Conservation (phyloP, 2,329 filamentous ascomycete species). For the Tolypocladium cylindrosporum region DNA sequence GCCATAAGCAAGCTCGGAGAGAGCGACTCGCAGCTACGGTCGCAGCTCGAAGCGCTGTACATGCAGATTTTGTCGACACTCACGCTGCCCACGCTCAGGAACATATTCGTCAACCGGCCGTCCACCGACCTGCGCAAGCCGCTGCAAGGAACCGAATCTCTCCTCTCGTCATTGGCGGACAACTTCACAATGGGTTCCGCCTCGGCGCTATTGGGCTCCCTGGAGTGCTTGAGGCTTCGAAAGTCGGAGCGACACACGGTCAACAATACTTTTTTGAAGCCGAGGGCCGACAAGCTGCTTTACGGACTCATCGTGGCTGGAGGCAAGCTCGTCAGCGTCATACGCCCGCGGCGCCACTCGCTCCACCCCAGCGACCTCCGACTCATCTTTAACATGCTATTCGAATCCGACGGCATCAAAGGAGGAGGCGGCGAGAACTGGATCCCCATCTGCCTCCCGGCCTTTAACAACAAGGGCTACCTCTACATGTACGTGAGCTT, state of each 20-base stretch:
- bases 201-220: conserved; percentile 74
- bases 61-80: conserved; percentile 97
- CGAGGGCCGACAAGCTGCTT: conserved; percentile 66
- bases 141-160: conserved; percentile 79
- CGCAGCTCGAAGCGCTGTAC: conserved; percentile 87
- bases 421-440: conserved; percentile 89
- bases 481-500: conserved; percentile 99
- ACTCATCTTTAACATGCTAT: conserved; percentile 98
- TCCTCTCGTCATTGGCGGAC: conserved; percentile 86
- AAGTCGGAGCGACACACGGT: conserved; percentile 81
- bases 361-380: conserved; percentile 92
- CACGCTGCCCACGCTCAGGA: conserved; percentile 76
- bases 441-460: conserved; percentile 91
- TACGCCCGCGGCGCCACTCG: conserved; percentile 88
- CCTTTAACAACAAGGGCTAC: conserved; percentile 94
- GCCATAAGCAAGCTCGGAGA: conserved; percentile 90
- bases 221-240: conserved; percentile 87
- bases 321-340: conserved; percentile 86
- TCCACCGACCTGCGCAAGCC: conserved; percentile 90
- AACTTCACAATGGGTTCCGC: conserved; percentile 90
- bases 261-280: conserved; percentile 77
- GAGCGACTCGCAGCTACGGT: conserved; percentile 76
- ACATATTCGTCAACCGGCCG: conserved; percentile 80
- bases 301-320: conserved; percentile 92
- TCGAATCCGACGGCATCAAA: conserved; percentile 86